Base-by-base conservation (phyloP, 352 stramenopile genomes). In the Globisporangium carolinianum region DNA sequence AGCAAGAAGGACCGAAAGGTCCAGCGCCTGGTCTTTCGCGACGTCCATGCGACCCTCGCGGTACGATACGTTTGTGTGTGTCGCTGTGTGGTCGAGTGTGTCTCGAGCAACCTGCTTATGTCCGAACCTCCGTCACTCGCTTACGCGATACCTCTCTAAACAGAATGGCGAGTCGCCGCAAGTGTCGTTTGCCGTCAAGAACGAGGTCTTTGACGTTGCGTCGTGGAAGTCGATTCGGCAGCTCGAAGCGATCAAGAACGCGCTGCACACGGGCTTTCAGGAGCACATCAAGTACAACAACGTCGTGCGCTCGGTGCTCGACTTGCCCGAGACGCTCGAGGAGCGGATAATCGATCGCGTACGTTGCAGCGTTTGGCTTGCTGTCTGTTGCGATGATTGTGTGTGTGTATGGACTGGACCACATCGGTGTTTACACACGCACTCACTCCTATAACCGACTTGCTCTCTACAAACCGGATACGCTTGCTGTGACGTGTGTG, bases 251-350 rank as follows among this genome's bases (percentile, higher is more conserved):
- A 75, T 95, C 65, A 92, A 93, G 60, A 75, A 74, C 7, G 86
- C 71, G 35, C 70, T 95, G 32, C 72, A 80, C 38, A 81, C 71
- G 12, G 86, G 83, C 24, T 64, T 95, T 10, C 83, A 94, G 51
- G 69, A 91, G 53, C 86, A 95, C 51, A 86, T 95, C 61, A 94
- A 94, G 68, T 94, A 88, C 68, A 95, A 95, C 66, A 94, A 91
- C 58, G 69, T 77, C n/a, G 68, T 94, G 32, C 83, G 86, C 4
- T 56, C 70, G 39, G 70, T 95, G 47, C 57, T 95, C 38, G 82
- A 92, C 53, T 61, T 95, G 46, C 83, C 83, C 1, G 82, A 91
- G 15, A 89, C 72, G 36, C 57, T 91, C 17, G 86, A 94, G 64
- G 80, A 92, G 51, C 70, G 66, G 35, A 83, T 76, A 52, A 72